These are phyloP conservation scores for Fusarium mexicanum DNA, from an alignment of 2,329 filamentous ascomycete genomes.

Conservation along the genomic window DNA sequence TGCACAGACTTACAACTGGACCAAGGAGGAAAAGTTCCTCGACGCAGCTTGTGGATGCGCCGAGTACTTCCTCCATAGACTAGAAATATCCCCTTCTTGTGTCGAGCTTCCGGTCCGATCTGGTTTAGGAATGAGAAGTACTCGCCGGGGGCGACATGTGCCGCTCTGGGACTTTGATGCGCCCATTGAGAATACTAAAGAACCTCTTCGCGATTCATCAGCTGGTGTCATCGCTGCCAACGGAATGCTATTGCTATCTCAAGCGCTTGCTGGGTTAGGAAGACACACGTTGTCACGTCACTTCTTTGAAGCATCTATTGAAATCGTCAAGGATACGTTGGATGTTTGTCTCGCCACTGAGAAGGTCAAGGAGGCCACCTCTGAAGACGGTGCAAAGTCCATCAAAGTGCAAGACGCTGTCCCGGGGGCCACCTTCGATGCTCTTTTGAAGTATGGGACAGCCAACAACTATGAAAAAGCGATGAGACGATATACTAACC, in stretches of 20 bases:
- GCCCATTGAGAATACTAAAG: conserved; percentile 37
- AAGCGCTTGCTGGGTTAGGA: conserved; percentile 42
- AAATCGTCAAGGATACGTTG: conserved; percentile 46
- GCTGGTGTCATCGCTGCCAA: conserved; percentile 55
- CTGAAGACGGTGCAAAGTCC: background rate
- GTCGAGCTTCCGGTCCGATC: conserved; percentile 21
- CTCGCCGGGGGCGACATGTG: conserved; percentile 27
- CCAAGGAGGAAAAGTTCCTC: conserved; percentile 53
- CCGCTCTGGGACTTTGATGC: conserved; percentile 54
- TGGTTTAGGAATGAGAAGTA: background rate
- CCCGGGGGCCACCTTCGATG: conserved; percentile 38
- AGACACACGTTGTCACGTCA: conserved; percentile 20
- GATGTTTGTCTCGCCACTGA: conserved; percentile 43
- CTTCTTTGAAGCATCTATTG: conserved; percentile 35
- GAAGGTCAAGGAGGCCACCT: conserved; percentile 20
- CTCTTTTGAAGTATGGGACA: conserved; percentile 46
- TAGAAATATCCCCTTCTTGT: conserved; percentile 43
- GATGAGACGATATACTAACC: conserved; percentile 44
- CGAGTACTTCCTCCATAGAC: conserved; percentile 57
- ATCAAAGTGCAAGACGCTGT: conserved; percentile 18
- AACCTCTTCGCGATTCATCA: conserved; percentile 49
- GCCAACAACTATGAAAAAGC: conserved; percentile 47
- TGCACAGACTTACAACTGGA: conserved; percentile 59
- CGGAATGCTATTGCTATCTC: conserved; percentile 52
- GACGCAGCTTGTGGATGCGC: conserved; percentile 55